Evolutionary conservation across 108 stramenopile genomes (phyloP).

Genomic region (Phaeodactylum tricornutum): DNA sequence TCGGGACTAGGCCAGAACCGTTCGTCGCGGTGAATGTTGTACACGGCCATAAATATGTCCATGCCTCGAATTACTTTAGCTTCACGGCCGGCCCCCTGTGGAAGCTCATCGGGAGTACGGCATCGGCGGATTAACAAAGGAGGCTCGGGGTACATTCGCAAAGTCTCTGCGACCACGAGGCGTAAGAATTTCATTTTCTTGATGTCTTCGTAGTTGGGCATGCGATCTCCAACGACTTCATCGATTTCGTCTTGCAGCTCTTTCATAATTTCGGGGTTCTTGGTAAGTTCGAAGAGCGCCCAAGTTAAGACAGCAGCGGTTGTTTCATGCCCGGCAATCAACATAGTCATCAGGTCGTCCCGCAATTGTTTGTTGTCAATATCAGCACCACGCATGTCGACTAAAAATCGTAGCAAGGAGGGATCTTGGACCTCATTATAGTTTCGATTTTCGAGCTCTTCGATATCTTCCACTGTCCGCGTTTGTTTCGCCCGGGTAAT

Average conservation of each 20-base stretch:
- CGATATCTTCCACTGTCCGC: constrained; percentile 77
- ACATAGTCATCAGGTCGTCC: constrained; percentile 96
- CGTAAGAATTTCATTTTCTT: constrained; percentile 74
- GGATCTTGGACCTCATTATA: constrained; percentile 87
- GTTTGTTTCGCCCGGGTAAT: constrained; percentile 76
- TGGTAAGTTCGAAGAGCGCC: constrained; percentile 89
- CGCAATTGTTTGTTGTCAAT: constrained; percentile 88
- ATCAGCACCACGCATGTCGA: constrained; percentile 92
- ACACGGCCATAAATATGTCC: constrained; percentile 93
- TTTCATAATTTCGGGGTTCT: constrained; percentile 69
- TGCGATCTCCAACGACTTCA: constrained; percentile 77
- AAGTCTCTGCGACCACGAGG: constrained; percentile 79
- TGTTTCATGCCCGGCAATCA: constrained; percentile 97
- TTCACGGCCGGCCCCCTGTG: constrained; percentile 68
- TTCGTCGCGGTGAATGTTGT: constrained; percentile 89
- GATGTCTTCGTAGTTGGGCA: constrained; percentile 78
- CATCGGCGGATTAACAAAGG: constrained; percentile 92
- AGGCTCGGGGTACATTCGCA: constrained; percentile 91
- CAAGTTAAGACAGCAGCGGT: constrained; percentile 94
- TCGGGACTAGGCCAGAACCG: constrained; percentile 89
- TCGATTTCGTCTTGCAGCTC: constrained; percentile 80
- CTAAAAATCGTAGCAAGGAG: constrained; percentile 86
- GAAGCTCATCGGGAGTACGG: constrained; percentile 73
- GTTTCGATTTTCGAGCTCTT: constrained; percentile 83
- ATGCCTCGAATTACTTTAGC: constrained; percentile 83